Base-by-base conservation (phyloP, 2,329 filamentous ascomycete genomes). In the Fusarium burgessii region DNA sequence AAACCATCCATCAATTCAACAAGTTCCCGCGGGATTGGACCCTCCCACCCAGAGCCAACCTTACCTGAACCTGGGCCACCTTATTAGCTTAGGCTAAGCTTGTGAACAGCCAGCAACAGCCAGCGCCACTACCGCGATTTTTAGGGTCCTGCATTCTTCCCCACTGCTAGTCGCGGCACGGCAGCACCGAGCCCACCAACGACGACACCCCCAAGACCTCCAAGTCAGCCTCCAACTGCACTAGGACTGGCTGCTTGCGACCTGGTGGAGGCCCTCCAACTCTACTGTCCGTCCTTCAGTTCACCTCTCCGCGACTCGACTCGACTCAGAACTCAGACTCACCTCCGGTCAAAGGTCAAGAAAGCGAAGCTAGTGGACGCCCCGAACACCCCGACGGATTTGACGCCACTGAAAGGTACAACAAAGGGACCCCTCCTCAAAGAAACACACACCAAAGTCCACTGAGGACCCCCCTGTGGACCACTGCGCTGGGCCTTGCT, bases 401-500 rank as follows among this genome's bases (percentile, higher is more conserved):
- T 49, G 62, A 71, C 71, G 68, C 71, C 67, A 69, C 71, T 58
- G 50, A 58, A 47, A 51, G 47, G 47, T 38, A 51, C 47, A 51
- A 10, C 17, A 36, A 17, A 46, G 32, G 38, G 41, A 55, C 46
- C 43, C 47, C 66, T 45, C 65, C 50, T 38, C 59, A 43, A 65
- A 69, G 43, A 67, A 55, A 51, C 49, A 63, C 54, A 57, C 65
- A 42, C 61, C 61, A 58, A 70, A 70, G 36, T 54, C 69, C 69
- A 72, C 69, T 62, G 60, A 70, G 60, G 69, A 66, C 42, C 52
- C 69, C 62, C 74, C 72, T 76, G 74, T 68, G 70, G 70, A 72
- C 72, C 70, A 75, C 69, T 72, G 65, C 70, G 64, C 74, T 62
- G 66, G 70, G 70, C 74, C 70, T 74, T 66, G 46, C 73, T 74